phyloP scores from a whole-genome alignment of 768 basidiomycete species.

The Saitozyma podzolica region DNA sequence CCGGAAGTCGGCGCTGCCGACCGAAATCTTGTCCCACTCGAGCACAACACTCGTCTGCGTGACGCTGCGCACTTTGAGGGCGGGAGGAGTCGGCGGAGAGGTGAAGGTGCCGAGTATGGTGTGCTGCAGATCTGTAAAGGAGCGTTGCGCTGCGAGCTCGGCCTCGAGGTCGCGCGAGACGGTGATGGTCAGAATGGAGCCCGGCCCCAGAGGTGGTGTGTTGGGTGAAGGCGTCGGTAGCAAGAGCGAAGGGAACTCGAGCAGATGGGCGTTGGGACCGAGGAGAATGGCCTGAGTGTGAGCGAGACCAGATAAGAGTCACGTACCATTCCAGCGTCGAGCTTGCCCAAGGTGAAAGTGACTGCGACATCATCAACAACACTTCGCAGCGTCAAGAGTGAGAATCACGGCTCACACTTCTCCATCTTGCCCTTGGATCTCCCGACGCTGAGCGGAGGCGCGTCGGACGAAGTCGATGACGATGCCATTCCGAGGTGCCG shows the following conservation, averaged over 20 bases:
- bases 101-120: constrained; percentile 78
- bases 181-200: constrained; percentile 95
- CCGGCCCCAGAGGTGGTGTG: constrained; percentile 77
- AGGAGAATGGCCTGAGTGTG: constrained; percentile 61
- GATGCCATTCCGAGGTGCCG: background rate
- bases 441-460: background rate
- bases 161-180: constrained; percentile 83
- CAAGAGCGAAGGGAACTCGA: constrained; percentile 95
- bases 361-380: constrained; percentile 27
- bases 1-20: constrained; percentile 82
- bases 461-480: background rate
- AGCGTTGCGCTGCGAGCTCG: constrained; percentile 74
- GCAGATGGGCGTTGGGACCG: constrained; percentile 90
- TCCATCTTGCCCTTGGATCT: constrained; percentile 38
- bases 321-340: constrained; percentile 63
- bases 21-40: constrained; percentile 84
- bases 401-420: constrained; percentile 32
- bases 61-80: constrained; percentile 83
- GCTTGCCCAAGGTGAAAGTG: constrained; percentile 87
- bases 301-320: constrained; percentile 55
- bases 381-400: background rate
- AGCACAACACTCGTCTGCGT: constrained; percentile 96
- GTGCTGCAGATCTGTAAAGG: constrained; percentile 82
- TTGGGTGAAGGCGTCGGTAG: constrained; percentile 59
- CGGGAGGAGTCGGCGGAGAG: constrained; percentile 67